Percentiles rank a stretch among this genome's conserved stretches.
Conservation (phyloP, 305 asterid species). For the Nicotiana rustica region DNA sequence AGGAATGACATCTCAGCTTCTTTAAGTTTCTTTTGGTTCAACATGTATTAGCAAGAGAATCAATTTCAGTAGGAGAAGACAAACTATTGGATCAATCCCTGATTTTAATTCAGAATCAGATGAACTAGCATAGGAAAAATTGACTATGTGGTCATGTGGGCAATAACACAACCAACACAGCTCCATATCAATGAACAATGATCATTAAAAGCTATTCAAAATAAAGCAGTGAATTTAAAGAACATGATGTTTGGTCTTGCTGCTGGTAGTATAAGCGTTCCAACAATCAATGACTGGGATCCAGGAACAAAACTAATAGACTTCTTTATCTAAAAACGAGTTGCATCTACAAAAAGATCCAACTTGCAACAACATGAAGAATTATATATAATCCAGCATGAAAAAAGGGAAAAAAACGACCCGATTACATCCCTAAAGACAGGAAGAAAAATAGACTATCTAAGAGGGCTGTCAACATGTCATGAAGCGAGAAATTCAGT, state of each 20-base stretch:
- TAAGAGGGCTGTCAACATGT: not conserved
- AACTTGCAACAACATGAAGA: not conserved
- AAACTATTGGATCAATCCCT: conserved; percentile 3
- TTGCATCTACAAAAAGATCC: not conserved
- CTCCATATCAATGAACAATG: conserved; percentile 25
- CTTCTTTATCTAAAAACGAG: not conserved
- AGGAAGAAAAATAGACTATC: not conserved
- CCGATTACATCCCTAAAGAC: not conserved
- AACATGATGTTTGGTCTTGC: not conserved
- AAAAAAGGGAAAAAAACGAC: not conserved
- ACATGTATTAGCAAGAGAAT: conserved; percentile 15
- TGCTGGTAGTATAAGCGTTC: not conserved
- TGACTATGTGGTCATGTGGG: not conserved
- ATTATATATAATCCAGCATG: not conserved
- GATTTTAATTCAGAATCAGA: not conserved
- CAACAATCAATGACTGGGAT: not conserved
- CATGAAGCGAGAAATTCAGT: not conserved
- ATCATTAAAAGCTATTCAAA: not conserved
- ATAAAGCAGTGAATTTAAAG: not conserved
- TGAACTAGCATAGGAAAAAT: not conserved
- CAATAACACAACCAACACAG: not conserved
- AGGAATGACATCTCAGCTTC: not conserved
- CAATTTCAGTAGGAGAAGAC: not conserved
- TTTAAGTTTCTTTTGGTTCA: conserved; percentile 14
- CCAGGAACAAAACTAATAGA: not conserved